phyloP scores from a whole-genome alignment of 1,139 yeast genomes.

The Neolecta irregularis region DNA sequence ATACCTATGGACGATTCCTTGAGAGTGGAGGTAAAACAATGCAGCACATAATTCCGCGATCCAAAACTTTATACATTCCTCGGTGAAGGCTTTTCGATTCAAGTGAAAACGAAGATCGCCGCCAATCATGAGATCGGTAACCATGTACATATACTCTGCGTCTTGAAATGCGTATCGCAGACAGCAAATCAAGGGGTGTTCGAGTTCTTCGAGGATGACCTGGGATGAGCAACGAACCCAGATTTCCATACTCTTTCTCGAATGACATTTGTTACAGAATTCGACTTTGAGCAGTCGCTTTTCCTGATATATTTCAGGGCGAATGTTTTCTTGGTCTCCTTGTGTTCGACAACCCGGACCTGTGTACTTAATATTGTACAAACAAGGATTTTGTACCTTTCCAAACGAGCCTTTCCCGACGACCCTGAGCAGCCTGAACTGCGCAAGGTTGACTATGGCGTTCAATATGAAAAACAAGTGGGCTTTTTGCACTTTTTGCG shows the following conservation, averaged over 20 bases:
- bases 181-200: slow-evolving; percentile 70
- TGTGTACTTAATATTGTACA: too few species aligned
- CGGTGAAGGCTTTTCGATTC: slow-evolving; percentile 36
- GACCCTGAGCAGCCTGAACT: slow-evolving; percentile 79
- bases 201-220: slow-evolving; percentile 40
- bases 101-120: slow-evolving; percentile 77
- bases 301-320: slow-evolving; percentile 16
- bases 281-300: slow-evolving; percentile 13
- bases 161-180: slow-evolving; percentile 75
- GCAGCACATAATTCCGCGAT: slow-evolving; percentile 57
- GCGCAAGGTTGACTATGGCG: too few species aligned
- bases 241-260: slow-evolving; percentile 33
- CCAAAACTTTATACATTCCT: slow-evolving; percentile 48
- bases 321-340: slow-evolving; percentile 7
- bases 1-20: slow-evolving; percentile 50
- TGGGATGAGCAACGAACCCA: not conserved
- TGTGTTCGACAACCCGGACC: slow-evolving; percentile 16
- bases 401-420: slow-evolving; percentile 98
- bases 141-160: slow-evolving; percentile 43
- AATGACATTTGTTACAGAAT: slow-evolving; percentile 33
- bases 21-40: slow-evolving; percentile 45
- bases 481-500: too few species aligned
- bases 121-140: slow-evolving; percentile 70
- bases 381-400: too few species aligned
- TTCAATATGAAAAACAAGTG: too few species aligned